Base-by-base conservation (phyloP, 2,329 filamentous ascomycete species). In the Daldinia sp. region DNA sequence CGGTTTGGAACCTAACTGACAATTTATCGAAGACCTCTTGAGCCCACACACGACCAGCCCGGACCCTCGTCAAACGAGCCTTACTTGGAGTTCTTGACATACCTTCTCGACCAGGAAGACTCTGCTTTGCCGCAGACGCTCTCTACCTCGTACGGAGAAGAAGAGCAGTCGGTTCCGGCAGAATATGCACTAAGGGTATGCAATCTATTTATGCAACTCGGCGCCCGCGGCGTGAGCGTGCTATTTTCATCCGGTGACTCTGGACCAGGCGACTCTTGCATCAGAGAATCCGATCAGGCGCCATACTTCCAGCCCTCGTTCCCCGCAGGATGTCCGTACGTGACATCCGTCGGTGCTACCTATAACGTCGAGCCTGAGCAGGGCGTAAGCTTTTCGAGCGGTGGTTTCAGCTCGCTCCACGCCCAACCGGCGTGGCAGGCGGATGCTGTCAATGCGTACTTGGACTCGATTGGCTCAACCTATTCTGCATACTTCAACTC, bases 31-130 rank as follows among this genome's bases (percentile, higher is more conserved):
- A 88, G 89, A 72, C 82, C 91, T 0, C 81, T 91, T 0, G 78
- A 82, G 9, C 85, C 89, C 12, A 82, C 84, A 0, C 81, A 84
- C 13, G 79, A 83, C 23, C 78, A 87, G 50, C 82, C 90, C 1
- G 77, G 72, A 1, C 77, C 75, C 1, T 89, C 88, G 0, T 90
- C 87, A 71, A 93, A 92, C 77, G 91, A 93, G 80, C 89, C 89
- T 0, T 92, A 91, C 77, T 82, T 91, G 2, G 83, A 83, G 26
- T 92, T 88, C 82, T 81, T 92, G 33, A 84, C 88, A 66, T 88
- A 87, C 76, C 77, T 91, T 72, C 80, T 90, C 4, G 81, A 79
- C 12, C 83, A 90, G 1, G 79, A 79, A 0, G 83, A 84, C 51
- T 72, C 79, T 2, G 76, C 79, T 18, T 79, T 92, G 1, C 89